Base-by-base conservation (phyloP, 768 basidiomycete genomes). In the Tulasnella calospora region DNA sequence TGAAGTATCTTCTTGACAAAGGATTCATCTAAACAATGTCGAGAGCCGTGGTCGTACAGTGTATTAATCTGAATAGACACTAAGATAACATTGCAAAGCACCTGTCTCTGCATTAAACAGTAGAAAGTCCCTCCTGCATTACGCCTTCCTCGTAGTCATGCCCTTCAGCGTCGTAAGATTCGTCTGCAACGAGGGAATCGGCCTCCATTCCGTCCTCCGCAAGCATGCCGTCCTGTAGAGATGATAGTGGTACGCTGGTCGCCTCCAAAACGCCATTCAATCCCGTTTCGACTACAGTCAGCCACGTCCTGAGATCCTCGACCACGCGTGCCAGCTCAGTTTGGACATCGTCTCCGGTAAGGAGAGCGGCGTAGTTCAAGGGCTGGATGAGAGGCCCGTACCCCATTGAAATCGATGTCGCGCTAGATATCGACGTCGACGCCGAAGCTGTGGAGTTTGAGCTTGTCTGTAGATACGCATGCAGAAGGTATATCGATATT, bases 221-320 rank as follows among this genome's bases (percentile, higher is more conserved):
- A 40, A 40, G 19, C 36, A 76, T 35, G 21, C 33, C 75, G 57
- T 36, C 44, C 10, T 61, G 47, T n/a, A 36, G 27, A 19, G 36
- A 35, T 69, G 55, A 12, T 19, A 51, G 33, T 33, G 55, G 40
- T 55, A 40, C 27, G 46, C 35, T 76, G 0, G 86, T 82, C 69
- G 85, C 85, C 55, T 91, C 91, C 57, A 96, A 84, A 80, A 96
- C 87, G 35, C 86, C 88, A 41, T 86, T 87, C 71, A 98, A 85
- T 0, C 95, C 95, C 15, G 83, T 84, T 82, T 95, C 93, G 0
- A 96, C 88, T 0, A 90, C 87, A 6, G 88, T 87, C 78, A 98
- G 84, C 94, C 94, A 96, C 80, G 88, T 87, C 2, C 88, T 87
- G 46, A 98, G 88, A 82, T 92, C 90, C 69, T 92, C 91, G 13